Base-by-base conservation (phyloP, 192 early-diverging fungal genomes). In the Coemansia sp. region DNA sequence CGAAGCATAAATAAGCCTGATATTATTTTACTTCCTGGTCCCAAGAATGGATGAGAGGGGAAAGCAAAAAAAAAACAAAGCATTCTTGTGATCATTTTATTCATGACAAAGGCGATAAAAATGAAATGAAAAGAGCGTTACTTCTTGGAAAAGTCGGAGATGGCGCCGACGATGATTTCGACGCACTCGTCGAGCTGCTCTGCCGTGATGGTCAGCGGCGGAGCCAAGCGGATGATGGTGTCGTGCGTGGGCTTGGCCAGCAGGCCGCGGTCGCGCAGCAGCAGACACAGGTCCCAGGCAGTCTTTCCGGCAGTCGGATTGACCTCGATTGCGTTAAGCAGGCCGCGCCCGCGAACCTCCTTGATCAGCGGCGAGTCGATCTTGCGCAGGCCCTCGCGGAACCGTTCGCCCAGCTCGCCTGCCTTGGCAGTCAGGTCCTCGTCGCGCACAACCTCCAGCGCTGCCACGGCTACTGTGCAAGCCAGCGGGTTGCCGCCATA, bases 231-330 rank as follows among this genome's bases (percentile, higher is more conserved):
- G 70, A 99, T 99, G 75, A 99, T 97, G 87, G 97, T 97, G 66
- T 91, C 87, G 85, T 99, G 97, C 22, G 97, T 99, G 22, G 97
- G 97, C 85, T 99, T 99, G 48, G 97, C 97, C 55, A 99, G 87
- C 45, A 99, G 81, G 39, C 96, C 96, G 73, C 93, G 91, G 68
- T 91, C 88, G 81, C 96, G 96, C 64, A 99, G 86, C 66, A 96
- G 82, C 64, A 99, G 81, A 71, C 97, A 99, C 54, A 99, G 80
- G 75, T 98, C 91, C 96, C 95, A 98, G n/a, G 96, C 97, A n/a
- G 91, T 90, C 78, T 95, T 95, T 56, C 86, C 87, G 66, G 90
- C 88, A 67, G 79, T 72, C 62, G 94, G 90, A 85, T 95, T 93
- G 84, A 99, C 95, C 48, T 96, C 92, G 68, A 99, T 91, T 39